Percentiles rank a stretch among this genome's conserved stretches.
Evolutionary conservation across 495 filamentous ascomycete genomes (phyloP).

Genomic region (Tuber indicum): DNA sequence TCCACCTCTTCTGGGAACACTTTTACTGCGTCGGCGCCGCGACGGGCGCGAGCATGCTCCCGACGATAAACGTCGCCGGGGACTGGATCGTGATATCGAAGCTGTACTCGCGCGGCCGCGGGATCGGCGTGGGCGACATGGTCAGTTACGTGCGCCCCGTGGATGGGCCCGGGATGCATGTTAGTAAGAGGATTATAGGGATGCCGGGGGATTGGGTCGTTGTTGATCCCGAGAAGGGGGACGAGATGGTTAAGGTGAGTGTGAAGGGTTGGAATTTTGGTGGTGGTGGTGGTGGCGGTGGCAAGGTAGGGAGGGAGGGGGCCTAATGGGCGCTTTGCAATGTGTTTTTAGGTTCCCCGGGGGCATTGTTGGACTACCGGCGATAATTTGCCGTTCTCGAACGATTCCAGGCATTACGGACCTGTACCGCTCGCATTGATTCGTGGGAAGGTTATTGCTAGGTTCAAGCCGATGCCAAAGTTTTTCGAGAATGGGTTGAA

Average conservation of each 20-base stretch:
- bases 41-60: constrained; percentile 71
- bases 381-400: constrained; percentile 74
- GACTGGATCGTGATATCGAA: constrained; percentile 64
- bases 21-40: constrained; percentile 50
- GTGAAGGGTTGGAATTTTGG: not conserved
- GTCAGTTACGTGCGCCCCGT: constrained; percentile 70
- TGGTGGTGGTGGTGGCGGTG: not conserved
- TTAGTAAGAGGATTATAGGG: constrained; percentile 75
- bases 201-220: constrained; percentile 87
- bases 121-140: constrained; percentile 71
- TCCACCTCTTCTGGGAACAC: constrained; percentile 57
- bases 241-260: constrained; percentile 68
- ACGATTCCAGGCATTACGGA: constrained; percentile 80
- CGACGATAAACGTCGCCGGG: constrained; percentile 60
- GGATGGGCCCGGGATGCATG: constrained; percentile 53
- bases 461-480: constrained; percentile 27
- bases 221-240: constrained; percentile 53
- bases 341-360: constrained; percentile 59
- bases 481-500: constrained; percentile 29
- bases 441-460: constrained; percentile 75
- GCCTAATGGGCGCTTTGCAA: not conserved
- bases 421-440: constrained; percentile 78
- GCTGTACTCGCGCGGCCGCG: constrained; percentile 59
- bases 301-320: constrained; percentile 6
- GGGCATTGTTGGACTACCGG: constrained; percentile 86